phyloP scores from a whole-genome alignment of 768 basidiomycete species.

The Collybia sp. region DNA sequence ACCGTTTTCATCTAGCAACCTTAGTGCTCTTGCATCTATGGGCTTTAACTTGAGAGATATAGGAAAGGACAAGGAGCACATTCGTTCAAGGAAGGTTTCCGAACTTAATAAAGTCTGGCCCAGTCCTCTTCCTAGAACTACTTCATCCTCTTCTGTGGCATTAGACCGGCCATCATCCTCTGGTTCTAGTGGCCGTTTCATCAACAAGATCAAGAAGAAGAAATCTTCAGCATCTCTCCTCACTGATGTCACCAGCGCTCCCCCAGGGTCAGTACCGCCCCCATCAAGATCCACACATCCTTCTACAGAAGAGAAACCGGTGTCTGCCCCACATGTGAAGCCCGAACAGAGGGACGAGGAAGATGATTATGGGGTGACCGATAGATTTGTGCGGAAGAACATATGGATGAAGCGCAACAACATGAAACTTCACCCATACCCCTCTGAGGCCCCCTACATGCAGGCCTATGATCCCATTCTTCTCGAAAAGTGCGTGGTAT shows the following conservation, averaged over 20 bases:
- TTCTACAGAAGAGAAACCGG: conserved; percentile 4
- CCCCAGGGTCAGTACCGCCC: not conserved
- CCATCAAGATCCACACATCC: too few relatives aligned
- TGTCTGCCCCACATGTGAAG: conserved; percentile 1
- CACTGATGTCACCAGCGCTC: conserved; percentile 8
- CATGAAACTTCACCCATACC: conserved; percentile 54
- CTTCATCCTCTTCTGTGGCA: conserved; percentile 6
- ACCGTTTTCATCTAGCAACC: conserved; percentile 25
- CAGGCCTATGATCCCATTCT: conserved; percentile 55
- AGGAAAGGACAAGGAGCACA: conserved; percentile 20
- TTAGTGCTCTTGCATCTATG: conserved; percentile 24
- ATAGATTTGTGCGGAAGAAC: conserved; percentile 24
- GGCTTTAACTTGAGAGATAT: conserved; percentile 28
- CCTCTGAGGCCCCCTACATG: conserved; percentile 52
- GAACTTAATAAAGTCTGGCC: not conserved
- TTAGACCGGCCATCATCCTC: conserved; percentile 8
- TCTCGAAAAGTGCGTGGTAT: conserved; percentile 50
- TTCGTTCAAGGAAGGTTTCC: not conserved
- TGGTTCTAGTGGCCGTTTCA: conserved; percentile 14
- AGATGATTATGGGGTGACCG: conserved; percentile 13
- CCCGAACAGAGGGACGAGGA: conserved; percentile 12
- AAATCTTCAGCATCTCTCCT: conserved; percentile 32
- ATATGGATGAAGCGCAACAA: conserved; percentile 35
- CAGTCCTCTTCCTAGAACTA: not conserved
- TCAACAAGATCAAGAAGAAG: conserved; percentile 28